Base-by-base conservation (phyloP, 345 rosid species). In the Salix arbutifolia region DNA sequence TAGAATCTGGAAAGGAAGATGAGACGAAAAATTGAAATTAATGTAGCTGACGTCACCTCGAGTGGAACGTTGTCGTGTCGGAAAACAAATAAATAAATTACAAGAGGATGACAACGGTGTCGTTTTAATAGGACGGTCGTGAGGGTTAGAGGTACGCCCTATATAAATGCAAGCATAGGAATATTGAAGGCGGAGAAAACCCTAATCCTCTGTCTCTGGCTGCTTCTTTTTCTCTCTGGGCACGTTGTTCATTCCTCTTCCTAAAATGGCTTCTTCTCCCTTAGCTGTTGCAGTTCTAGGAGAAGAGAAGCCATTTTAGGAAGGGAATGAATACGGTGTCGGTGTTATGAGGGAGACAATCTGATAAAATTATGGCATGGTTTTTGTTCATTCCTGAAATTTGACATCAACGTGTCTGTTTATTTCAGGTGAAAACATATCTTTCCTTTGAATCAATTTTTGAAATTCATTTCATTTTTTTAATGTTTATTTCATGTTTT, bases 161-260 rank as follows among this genome's bases (percentile, higher is more conserved):
- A 46, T 46, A 46, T 46, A 46, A 13, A 6, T 2, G 58, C 25
- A 52, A 52, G 25, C 23, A 52, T 7, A 52, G 7, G 6, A 2
- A 1, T 0, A 19, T 6, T 3, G 21, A 19, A 21, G 11, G 23
- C 11, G 8, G 8, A 19, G 25, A 7, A 30, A 65, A 67, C 70
- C 70, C 70, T 67, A 35, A 4, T 9, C 7, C 40, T 9, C 13
- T 19, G 44, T 10, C 1, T 2, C 28, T 21, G 25, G 38, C 70
- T 9, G 31, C 26, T 46, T 31, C 58, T 6, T 25, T 61, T n/a
- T 74, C 77, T 74, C 62, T 65, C 6, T 0, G 65, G 6, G 6
- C 65, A 33, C 65, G 9, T 28, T 75, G 48, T 75, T 67, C 78
- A 75, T 65, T 75, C 78, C 78, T 75, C 78, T 75, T 75, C 72